A percentile compares a stretch with the other conserved stretches of the same genome.
Conservation (phyloP, 768 basidiomycete species). For the Hortiboletus campestris region DNA sequence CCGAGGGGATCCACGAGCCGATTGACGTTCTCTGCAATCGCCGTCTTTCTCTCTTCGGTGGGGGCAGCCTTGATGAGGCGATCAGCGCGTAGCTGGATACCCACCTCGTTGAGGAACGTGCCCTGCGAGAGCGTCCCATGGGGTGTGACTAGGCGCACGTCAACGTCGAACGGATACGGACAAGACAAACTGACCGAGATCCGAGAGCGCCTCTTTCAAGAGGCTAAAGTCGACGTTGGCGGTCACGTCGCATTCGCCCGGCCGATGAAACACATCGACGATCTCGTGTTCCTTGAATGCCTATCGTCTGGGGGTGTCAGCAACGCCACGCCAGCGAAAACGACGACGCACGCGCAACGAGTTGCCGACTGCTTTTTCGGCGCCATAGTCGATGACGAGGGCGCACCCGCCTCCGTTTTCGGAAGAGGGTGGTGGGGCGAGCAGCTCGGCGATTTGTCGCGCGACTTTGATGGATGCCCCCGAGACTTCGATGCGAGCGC, state of each 20-base stretch:
- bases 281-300: slow-evolving; percentile 88
- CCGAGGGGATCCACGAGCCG: slow-evolving; percentile 75
- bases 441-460: slow-evolving; percentile 61
- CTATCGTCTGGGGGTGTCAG: slow-evolving; percentile 38
- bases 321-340: not conserved
- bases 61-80: slow-evolving; percentile 53
- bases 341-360: slow-evolving; percentile 72
- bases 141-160: slow-evolving; percentile 31
- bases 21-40: slow-evolving; percentile 58
- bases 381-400: slow-evolving; percentile 89
- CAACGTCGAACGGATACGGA: not conserved
- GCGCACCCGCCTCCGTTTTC: slow-evolving; percentile 48
- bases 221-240: slow-evolving; percentile 97
- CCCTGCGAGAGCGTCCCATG: slow-evolving; percentile 77
- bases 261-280: slow-evolving; percentile 78
- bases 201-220: slow-evolving; percentile 71
- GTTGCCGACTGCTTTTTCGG: slow-evolving; percentile 59
- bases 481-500: slow-evolving; percentile 79
- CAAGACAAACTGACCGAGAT: slow-evolving; percentile 49
- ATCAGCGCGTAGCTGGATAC: slow-evolving; percentile 63
- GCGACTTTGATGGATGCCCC: slow-evolving; percentile 68
- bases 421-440: slow-evolving; percentile 28
- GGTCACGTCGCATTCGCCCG: slow-evolving; percentile 89
- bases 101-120: slow-evolving; percentile 77
- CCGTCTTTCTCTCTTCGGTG: slow-evolving; percentile 46